Evolutionary conservation across 768 basidiomycete genomes (phyloP), one percentile per base, ranked within the genome.

Genomic region (Russula griseocarnosa): DNA sequence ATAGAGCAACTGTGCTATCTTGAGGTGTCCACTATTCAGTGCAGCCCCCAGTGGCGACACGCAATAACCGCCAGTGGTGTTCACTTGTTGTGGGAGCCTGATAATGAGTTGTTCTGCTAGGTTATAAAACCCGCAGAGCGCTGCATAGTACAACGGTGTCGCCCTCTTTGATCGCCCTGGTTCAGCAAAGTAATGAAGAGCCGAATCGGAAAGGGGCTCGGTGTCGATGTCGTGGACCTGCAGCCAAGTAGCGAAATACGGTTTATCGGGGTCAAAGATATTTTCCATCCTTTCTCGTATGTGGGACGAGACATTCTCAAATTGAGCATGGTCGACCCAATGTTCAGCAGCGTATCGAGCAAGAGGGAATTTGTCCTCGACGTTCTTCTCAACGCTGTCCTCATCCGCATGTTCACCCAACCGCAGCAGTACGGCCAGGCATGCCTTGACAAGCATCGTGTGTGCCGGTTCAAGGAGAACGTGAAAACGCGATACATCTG

Each of bases 141-240:
- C n/a, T n/a, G n/a, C n/a, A n/a, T n/a, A n/a, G n/a, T n/a, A n/a
- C n/a, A n/a, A n/a, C n/a, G n/a, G n/a, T n/a, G n/a, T n/a, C n/a
- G n/a, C n/a, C n/a, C n/a, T n/a, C n/a, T n/a, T n/a, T n/a, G n/a
- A n/a, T n/a, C n/a, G n/a, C n/a, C n/a, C n/a, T n/a, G n/a, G n/a
- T n/a, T 1, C 2, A 18, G 20, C 5, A 13, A 36, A 5, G 10
- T 2, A 4, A 14, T 1, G 6, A 32, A 54, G 20, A 8, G 7
- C 3, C 2, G 18, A n/a, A 8, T 0, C 1, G 9, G 0, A 0
- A 18, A 0, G 8, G 30, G 30, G 32, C 0, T 0, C 0, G 5
- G 5, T n/a, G 52, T 54, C 52, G n/a, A 54, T 14, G 32, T 54
- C 8, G 52, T 22, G 5, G 8, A 54, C 32, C 10, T 22, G 32